Base-by-base conservation (phyloP, 345 rosid genomes). In the Euclidium syriacum region DNA sequence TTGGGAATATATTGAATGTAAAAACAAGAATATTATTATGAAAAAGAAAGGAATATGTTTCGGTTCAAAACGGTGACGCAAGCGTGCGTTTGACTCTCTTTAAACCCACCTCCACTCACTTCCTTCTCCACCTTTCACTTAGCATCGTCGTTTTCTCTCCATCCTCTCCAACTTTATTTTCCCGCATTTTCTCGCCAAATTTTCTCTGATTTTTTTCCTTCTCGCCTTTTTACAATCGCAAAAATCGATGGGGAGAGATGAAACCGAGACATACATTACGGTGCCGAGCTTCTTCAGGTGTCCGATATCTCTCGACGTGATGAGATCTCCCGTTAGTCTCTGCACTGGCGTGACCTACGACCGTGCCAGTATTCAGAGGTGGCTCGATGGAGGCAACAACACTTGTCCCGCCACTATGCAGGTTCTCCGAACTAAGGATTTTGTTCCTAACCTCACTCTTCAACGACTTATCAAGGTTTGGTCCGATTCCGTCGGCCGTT, bases 361-460 rank as follows among this genome's bases (percentile, higher is more conserved):
- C 65, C 91, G 96, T 53, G 58, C 85, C 55, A 81, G 86, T 71
- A 94, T 90, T 72, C 90, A 90, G 42, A 76, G 83, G 14, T 94
- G 99, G 99, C 83, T 94, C 47, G 95, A 87, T 43, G 66, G 78
- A 50, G 99, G 99, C 17, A 77, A 90, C 79, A 84, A 83, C 73
- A 94, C 96, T 10, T 94, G 96, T 59, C 99, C 97, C 12, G 90
- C 95, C 52, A 90, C 99, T 68, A 94, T 94, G 99, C 99, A 90
- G 73, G 77, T 85, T 7, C 96, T 94, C 29, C 84, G 47, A 35
- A 79, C 64, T 34, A 88, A 76, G 24, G 96, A 94, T 2, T 49
- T 90, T 2, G 87, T 90, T 10, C 99, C 97, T 0, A 94, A 94
- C 78, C 83, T 81, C 44, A 87, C 78, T 23, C 76, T 94, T 40